phyloP scores from a whole-genome alignment of 768 basidiomycete species.

The Lactifluus piperatus region DNA sequence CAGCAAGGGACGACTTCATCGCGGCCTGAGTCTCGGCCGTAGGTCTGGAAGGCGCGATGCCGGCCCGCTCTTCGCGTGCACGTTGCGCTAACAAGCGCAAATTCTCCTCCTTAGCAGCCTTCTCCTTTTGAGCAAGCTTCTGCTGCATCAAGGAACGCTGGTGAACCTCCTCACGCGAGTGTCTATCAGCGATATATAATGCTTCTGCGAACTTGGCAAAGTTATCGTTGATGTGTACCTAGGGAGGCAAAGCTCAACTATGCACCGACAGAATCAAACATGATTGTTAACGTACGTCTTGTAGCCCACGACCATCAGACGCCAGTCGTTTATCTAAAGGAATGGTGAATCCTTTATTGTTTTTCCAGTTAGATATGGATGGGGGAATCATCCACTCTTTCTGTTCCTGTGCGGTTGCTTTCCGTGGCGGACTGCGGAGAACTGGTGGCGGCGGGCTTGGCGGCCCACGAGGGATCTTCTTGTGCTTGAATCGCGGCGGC shows the following conservation, averaged over 20 bases:
- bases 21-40: slow-evolving; percentile 59
- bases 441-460: slow-evolving; percentile 96
- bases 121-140: slow-evolving; percentile 97
- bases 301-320: slow-evolving; percentile 95
- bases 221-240: slow-evolving; percentile 98
- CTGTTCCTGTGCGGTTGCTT: slow-evolving; percentile 94
- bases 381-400: slow-evolving; percentile 99
- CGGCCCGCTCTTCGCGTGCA: slow-evolving; percentile 88
- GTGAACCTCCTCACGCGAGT: slow-evolving; percentile 95
- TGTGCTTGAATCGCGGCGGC: slow-evolving; percentile 95
- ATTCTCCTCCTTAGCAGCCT: slow-evolving; percentile 93
- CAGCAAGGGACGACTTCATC: slow-evolving; percentile 69
- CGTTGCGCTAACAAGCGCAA: slow-evolving; percentile 90
- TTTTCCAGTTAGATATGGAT: slow-evolving; percentile 99
- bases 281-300: slow-evolving; percentile 64
- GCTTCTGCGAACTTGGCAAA: slow-evolving; percentile 99
- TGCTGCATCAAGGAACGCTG: slow-evolving; percentile 98
- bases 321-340: slow-evolving; percentile 96
- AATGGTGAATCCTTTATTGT: slow-evolving; percentile 99
- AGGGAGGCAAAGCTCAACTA: not conserved
- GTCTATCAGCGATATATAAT: slow-evolving; percentile 89
- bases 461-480: slow-evolving; percentile 96
- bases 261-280: not conserved
- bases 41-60: slow-evolving; percentile 57
- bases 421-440: slow-evolving; percentile 88